Evolutionary conservation across 2,329 filamentous ascomycete genomes (phyloP), one percentile per base, ranked within the genome.

Genomic region (Colletotrichum tropicale): DNA sequence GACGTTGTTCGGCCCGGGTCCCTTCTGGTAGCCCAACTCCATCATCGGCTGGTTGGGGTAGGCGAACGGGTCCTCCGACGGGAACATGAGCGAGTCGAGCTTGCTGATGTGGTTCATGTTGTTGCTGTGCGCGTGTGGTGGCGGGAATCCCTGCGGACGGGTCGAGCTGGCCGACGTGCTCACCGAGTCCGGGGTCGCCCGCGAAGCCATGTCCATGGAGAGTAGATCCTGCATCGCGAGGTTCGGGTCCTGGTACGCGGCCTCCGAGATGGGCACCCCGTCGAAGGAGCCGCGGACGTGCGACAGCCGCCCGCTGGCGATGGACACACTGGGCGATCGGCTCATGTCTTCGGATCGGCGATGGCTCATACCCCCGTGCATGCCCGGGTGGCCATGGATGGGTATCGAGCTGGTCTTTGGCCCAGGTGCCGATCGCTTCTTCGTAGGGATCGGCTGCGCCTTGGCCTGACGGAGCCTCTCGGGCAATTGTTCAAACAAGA

Each of bases 401-500:
- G 84, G 77, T 60, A 80, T 80, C 30, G 82, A 75, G 16, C 81
- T 79, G n/a, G 83, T 77, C 66, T 84, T 86, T 18, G 85, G 78
- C 21, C 86, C 86, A 13, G 90, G 87, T 1, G 90, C 90, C 4
- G 90, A 87, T 43, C 91, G 87, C 81, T 93, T 93, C 81, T 89
- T 92, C 13, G 86, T 89, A 69, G 84, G 84, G 28, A 81, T 79
- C 18, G 84, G 81, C 61, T 82, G 86, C 60, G 81, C 80, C 74
- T 84, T 86, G 65, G 81, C 84, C 71, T 85, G 91, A 79, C 93
- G 93, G 38, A 98, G 87, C 72, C 90, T 90, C 66, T 94, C 93
- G 1, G 96, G 95, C 1, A 98, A 85, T 81, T 96, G 92, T 76
- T 97, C 94, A 82, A 98, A 98, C 9, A 98, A 89, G 65, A 89